Evolutionary conservation across 345 rosid species (phyloP), one percentile per base, ranked within the genome.

Genomic region (Geranium brycei): DNA sequence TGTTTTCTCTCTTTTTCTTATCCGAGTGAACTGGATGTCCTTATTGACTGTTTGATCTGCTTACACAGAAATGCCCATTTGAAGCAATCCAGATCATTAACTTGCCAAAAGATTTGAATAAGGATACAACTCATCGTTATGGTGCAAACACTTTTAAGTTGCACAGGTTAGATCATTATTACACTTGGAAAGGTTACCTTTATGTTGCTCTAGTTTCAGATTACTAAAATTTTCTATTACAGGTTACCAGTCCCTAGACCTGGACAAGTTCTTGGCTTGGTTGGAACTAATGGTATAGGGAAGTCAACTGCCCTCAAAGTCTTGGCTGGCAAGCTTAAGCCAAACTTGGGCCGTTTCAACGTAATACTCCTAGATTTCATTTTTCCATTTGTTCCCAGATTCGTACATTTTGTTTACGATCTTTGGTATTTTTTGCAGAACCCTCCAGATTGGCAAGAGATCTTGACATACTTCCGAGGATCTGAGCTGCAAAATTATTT

Each of bases 371-470:
- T 68, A 55, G 61, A 65, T 47, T 13, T 6, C 53, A 47, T 8
- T 47, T 47, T 47, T 47, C 53, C 15, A 47, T 47, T 47, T 47
- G 53, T 47, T 47, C 53, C 53, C 15, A 13, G 53, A 11, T 47
- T 10, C 53, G 11, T 47, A 47, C 53, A 47, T 6, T 10, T 35
- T 7, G 7, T 47, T 47, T 47, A 47, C 53, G n/a, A 10, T 13
- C 64, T 70, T 31, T 17, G 18, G 57, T 59, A 56, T 59, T 51
- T 10, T 65, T 61, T 71, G 63, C 91, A 93, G 99, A 93, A 75
- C 58, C 99, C 99, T 78, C 99, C 99, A 19, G 97, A 93, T 77
- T 93, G 99, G 99, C 99, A 93, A 75, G 99, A 93, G 74, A 90
- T 93, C 31, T 75, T 93, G 87, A 90, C 99, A 23, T 84, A 93